Percentiles rank a stretch among this genome's conserved stretches.
Evolutionary conservation across 2,329 filamentous ascomycete genomes (phyloP).

Genomic region (Plectosphaerella sp.): DNA sequence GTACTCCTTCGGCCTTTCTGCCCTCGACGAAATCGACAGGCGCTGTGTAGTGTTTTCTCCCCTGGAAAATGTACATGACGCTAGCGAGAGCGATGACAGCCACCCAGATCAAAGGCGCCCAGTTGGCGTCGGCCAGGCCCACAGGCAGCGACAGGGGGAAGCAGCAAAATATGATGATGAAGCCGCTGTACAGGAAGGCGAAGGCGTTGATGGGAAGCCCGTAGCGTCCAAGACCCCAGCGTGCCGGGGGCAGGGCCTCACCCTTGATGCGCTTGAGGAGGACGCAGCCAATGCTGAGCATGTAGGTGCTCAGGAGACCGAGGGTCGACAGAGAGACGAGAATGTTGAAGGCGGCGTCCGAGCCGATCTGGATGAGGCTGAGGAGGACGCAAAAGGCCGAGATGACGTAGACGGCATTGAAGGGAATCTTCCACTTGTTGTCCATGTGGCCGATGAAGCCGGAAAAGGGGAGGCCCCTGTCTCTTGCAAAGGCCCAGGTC

Average conservation of each 20-base stretch:
- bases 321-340: slow-evolving; percentile 26
- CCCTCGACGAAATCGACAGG: slow-evolving; percentile 1
- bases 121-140: slow-evolving; percentile 1
- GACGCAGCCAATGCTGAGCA: slow-evolving; percentile 25
- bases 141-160: slow-evolving; percentile 1
- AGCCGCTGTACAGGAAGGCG: slow-evolving; percentile 13
- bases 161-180: slow-evolving; percentile 13
- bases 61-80: neutral
- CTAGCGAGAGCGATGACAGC: neutral
- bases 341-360: slow-evolving; percentile 25
- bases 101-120: slow-evolving; percentile 1
- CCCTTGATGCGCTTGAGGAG: slow-evolving; percentile 26
- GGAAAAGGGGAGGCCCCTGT: slow-evolving; percentile 12
- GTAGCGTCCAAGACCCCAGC: slow-evolving; percentile 30
- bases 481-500: slow-evolving; percentile 1
- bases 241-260: slow-evolving; percentile 24
- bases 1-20: neutral
- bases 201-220: slow-evolving; percentile 32
- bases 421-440: slow-evolving; percentile 19
- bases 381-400: slow-evolving; percentile 21
- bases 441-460: slow-evolving; percentile 4
- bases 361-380: slow-evolving; percentile 27
- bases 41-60: neutral
- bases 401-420: slow-evolving; percentile 24
- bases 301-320: slow-evolving; percentile 26